A percentile compares a stretch with the other conserved stretches of the same genome.
Conservation (phyloP, 441 rosid genomes). For the Rhodomyrtus psidioides region DNA sequence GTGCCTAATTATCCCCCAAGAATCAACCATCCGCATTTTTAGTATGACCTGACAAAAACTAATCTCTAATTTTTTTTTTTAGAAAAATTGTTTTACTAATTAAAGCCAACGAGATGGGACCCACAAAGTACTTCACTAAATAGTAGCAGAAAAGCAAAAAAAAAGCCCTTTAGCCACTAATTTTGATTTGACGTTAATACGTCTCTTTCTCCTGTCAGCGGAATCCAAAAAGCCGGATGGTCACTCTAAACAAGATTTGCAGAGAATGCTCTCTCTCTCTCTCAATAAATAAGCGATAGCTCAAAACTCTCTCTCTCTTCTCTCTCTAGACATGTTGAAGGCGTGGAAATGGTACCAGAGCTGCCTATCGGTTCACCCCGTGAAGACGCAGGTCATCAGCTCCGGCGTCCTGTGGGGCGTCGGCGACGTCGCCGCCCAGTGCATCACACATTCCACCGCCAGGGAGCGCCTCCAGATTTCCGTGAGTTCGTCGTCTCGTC, state of each 20-base stretch:
- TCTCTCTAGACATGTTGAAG: constrained; percentile 34
- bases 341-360: constrained; percentile 89
- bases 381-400: constrained; percentile 85
- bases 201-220: background rate
- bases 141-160: background rate
- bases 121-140: background rate
- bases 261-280: background rate
- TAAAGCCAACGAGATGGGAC: background rate
- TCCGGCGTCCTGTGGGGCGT: constrained; percentile 89
- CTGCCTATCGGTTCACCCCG: constrained; percentile 58
- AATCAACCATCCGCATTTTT: background rate
- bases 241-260: background rate
- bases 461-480: constrained; percentile 38
- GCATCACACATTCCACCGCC: constrained; percentile 74
- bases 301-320: background rate
- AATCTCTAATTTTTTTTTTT: no score
- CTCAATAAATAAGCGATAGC: background rate
- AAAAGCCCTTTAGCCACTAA: background rate
- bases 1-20: background rate
- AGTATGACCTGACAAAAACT: background rate
- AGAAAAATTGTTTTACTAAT: background rate
- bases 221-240: background rate
- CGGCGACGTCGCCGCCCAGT: constrained; percentile 91
- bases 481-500: background rate
- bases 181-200: background rate